phyloP scores from a whole-genome alignment of 2,329 filamentous ascomycete species.

The Boeremia lycopersici region DNA sequence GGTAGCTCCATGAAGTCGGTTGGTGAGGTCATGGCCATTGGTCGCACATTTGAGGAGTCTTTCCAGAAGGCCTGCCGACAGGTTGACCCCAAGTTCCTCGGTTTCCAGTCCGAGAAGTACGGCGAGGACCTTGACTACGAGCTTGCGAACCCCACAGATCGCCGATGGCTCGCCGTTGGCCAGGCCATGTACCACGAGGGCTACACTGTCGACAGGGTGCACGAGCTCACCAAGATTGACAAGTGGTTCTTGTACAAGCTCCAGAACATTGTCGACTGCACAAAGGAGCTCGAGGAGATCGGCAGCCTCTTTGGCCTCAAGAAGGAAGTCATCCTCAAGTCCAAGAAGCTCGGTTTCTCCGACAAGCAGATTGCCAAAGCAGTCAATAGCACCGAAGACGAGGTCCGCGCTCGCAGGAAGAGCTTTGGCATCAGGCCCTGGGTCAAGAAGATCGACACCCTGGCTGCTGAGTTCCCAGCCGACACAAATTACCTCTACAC shows the following conservation, averaged over 20 bases:
- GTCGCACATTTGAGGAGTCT: constrained; percentile 96
- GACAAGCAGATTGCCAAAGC: constrained; percentile 92
- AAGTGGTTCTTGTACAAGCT: constrained; percentile 99
- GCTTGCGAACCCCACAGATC: constrained; percentile 90
- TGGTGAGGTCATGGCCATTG: constrained; percentile 99
- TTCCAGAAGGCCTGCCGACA: constrained; percentile 99
- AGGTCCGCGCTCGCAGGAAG: constrained; percentile 83
- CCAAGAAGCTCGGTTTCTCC: constrained; percentile 98
- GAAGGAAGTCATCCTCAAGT: constrained; percentile 84
- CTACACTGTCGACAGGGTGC: constrained; percentile 89
- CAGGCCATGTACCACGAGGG: constrained; percentile 97
- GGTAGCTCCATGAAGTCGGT: constrained; percentile 99
- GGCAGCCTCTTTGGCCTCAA: constrained; percentile 84
- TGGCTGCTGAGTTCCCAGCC: constrained; percentile 78
- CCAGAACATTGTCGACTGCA: constrained; percentile 93
- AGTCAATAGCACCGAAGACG: constrained; percentile 84
- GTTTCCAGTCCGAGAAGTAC: constrained; percentile 95
- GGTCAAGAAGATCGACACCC: constrained; percentile 98
- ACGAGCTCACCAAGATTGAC: constrained; percentile 97
- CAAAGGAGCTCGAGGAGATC: constrained; percentile 80
- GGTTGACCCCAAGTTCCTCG: constrained; percentile 89
- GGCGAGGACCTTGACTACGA: constrained; percentile 84
- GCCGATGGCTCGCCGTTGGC: constrained; percentile 95
- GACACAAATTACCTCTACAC: constrained; percentile 94
- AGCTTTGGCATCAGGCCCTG: constrained; percentile 89